A percentile compares a stretch with the other conserved stretches of the same genome.
These are phyloP conservation scores for Myxozyma nipponensis DNA, from an alignment of 805 yeast species.

Conservation along the genomic window DNA sequence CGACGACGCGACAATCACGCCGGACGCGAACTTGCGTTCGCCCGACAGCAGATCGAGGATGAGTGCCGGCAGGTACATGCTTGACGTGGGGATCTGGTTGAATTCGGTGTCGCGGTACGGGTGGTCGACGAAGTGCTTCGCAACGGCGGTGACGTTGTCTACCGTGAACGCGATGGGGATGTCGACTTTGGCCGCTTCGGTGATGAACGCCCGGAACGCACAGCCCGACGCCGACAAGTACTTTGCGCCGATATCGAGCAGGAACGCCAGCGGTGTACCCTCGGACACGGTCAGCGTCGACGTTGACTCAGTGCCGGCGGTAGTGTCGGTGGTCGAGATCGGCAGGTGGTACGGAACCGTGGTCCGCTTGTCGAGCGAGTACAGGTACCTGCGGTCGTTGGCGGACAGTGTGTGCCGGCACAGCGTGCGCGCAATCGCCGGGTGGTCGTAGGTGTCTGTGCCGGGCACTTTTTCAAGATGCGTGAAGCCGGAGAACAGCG, in stretches of 20 bases:
- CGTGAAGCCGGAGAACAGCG: slow-evolving; percentile 16
- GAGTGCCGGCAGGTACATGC: slow-evolving; percentile 7
- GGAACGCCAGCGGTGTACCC: neutral
- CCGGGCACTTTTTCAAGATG: slow-evolving; percentile 3
- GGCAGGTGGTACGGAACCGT: neutral
- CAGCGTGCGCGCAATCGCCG: slow-evolving; percentile 1
- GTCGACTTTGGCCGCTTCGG: neutral
- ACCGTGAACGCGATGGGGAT: slow-evolving; percentile 19
- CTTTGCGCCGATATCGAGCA: slow-evolving; percentile 1
- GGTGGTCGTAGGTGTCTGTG: slow-evolving; percentile 19
- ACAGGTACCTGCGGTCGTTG: neutral
- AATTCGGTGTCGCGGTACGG: slow-evolving; percentile 10
- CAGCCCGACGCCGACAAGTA: neutral
- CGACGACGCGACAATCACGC: slow-evolving; percentile 12
- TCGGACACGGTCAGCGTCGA: neutral
- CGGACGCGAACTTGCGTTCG: slow-evolving; percentile 9
- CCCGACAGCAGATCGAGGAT: slow-evolving; percentile 15
- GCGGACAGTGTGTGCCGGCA: neutral
- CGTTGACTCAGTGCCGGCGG: neutral
- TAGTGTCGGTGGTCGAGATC: neutral
- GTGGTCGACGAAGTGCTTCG: slow-evolving; percentile 7
- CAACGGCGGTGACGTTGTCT: slow-evolving; percentile 16
- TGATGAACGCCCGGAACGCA: slow-evolving; percentile 1
- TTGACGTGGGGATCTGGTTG: slow-evolving; percentile 4
- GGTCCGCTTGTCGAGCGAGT: neutral